These are phyloP conservation scores for Triangularia setosa DNA, from an alignment of 2,329 filamentous ascomycete genomes.

Conservation along the genomic window DNA sequence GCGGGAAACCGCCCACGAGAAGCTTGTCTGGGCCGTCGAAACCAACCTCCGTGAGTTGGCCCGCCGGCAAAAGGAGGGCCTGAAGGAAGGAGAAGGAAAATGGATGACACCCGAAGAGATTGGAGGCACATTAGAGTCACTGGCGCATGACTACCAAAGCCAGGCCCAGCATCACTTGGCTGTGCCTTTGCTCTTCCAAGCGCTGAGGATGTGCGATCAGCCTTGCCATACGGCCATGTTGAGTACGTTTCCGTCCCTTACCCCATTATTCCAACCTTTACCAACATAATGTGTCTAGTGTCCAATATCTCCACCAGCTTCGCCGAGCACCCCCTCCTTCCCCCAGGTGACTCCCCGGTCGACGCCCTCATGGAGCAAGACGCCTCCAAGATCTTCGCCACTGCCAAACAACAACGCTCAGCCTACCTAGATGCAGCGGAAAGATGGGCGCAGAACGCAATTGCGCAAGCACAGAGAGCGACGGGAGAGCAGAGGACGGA, in stretches of 20 bases:
- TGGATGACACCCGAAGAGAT: slow-evolving; percentile 70
- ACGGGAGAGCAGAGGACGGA: slow-evolving; percentile 62
- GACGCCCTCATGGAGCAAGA: slow-evolving; percentile 17
- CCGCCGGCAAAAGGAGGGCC: slow-evolving; percentile 61
- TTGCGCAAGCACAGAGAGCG: slow-evolving; percentile 63
- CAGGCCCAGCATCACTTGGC: slow-evolving; percentile 75
- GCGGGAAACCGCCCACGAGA: slow-evolving; percentile 68
- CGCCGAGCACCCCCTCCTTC: slow-evolving; percentile 57
- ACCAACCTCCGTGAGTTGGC: slow-evolving; percentile 71
- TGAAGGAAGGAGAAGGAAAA: slow-evolving; percentile 65
- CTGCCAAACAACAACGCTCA: slow-evolving; percentile 49
- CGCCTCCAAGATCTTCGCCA: slow-evolving; percentile 24
- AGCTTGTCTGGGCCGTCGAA: slow-evolving; percentile 77
- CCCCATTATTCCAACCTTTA: not conserved
- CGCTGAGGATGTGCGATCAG: slow-evolving; percentile 62
- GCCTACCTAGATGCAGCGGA: slow-evolving; percentile 65
- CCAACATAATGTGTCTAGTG: slow-evolving; percentile 44
- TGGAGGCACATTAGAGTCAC: slow-evolving; percentile 70
- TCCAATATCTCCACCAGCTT: slow-evolving; percentile 75
- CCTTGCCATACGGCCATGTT: slow-evolving; percentile 77
- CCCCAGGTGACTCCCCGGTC: slow-evolving; percentile 32
- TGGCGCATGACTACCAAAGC: slow-evolving; percentile 72
- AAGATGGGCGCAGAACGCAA: slow-evolving; percentile 75
- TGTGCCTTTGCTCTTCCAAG: slow-evolving; percentile 81
- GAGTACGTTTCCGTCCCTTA: slow-evolving; percentile 47